A percentile compares a stretch with the other conserved stretches of the same genome.
Evolutionary conservation across 345 rosid genomes (phyloP).

Genomic region (Bruguiera sexangula): DNA sequence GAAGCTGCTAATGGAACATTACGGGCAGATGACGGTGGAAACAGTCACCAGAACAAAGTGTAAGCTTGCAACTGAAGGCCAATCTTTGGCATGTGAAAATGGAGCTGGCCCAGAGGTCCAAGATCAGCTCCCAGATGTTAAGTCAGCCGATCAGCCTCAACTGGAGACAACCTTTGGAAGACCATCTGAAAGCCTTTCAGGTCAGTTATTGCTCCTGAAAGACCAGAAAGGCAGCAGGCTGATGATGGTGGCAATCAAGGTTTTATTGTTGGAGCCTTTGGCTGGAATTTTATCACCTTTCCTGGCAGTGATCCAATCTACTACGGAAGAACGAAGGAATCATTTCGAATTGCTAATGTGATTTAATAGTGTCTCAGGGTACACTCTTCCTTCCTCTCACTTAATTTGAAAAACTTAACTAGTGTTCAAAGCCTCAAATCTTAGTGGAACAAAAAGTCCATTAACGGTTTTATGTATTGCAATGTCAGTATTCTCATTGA

Average conservation of each 20-base stretch:
- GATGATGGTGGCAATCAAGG: slow-evolving; percentile 25
- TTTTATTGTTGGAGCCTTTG: slow-evolving; percentile 64
- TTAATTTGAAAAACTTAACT: too few relatives aligned
- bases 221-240: slow-evolving; percentile 16
- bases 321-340: slow-evolving; percentile 65
- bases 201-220: too few relatives aligned
- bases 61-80: slow-evolving; percentile 30
- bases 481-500: too few relatives aligned
- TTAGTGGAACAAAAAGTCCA: too few relatives aligned
- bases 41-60: slow-evolving; percentile 21
- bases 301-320: slow-evolving; percentile 45
- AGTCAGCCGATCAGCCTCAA: slow-evolving; percentile 17
- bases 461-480: too few relatives aligned
- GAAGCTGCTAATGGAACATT: slow-evolving; percentile 53
- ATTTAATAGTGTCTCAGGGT: slow-evolving; percentile 9
- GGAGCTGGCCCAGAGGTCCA: slow-evolving; percentile 24
- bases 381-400: not conserved
- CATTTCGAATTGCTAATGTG: slow-evolving; percentile 50
- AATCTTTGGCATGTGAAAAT: slow-evolving; percentile 40
- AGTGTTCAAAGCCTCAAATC: too few relatives aligned
- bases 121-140: slow-evolving; percentile 16
- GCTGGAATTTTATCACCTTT: slow-evolving; percentile 77
- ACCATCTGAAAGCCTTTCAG: slow-evolving; percentile 22
- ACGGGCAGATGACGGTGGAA: slow-evolving; percentile 48
- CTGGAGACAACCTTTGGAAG: slow-evolving; percentile 14